Evolutionary conservation across 1,284 basidiomycete genomes (phyloP), one percentile per base, ranked within the genome.

Genomic region (Rhodotorula sp.): DNA sequence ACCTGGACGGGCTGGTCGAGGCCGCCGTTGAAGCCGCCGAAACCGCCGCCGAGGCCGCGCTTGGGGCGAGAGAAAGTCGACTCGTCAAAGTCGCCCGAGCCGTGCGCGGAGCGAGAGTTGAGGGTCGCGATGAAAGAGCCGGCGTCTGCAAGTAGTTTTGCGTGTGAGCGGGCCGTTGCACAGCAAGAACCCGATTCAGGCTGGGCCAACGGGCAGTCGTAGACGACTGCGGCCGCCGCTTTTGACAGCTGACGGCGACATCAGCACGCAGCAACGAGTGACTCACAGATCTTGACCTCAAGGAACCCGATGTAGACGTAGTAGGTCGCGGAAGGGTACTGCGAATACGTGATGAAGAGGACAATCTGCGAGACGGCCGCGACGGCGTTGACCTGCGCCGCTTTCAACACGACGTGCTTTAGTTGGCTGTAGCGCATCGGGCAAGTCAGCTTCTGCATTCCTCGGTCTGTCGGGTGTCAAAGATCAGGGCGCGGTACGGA

Each of bases 1-100:
- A 63, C 61, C 21, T 63, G 61, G 3, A 63, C 61, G n/a, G 61
- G 52, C 34, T 63, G 49, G 14, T 42, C 41, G 58, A 59, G 58
- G 17, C 17, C 8, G 48, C 23, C 52, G 52, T 42, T 27, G 60
- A 50, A 50, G 34, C 19, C 42, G 42, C 50, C 61, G 42, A 21
- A 4, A 17, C 41, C 46, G 42, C 23, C 21, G 8, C 10, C 8
- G 55, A 25, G 19, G 41, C 27, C 53, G 27, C 14, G 8, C n/a
- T 5, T 3, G 10, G 19, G 3, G 41, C 58, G 58, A 8, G 46
- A 60, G 25, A 41, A 27, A 17, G 45, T 48, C 58, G 34, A 34
- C 13, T 48, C n/a, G 44, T 45, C 25, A 23, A 27, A 46, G 14
- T 27, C 53, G 53, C 53, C 53, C n/a, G 45, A 49, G 25, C 14